A percentile compares a stretch with the other conserved stretches of the same genome.
Conservation (phyloP, 2,329 filamentous ascomycete genomes). For the Colletotrichum eleusines region DNA sequence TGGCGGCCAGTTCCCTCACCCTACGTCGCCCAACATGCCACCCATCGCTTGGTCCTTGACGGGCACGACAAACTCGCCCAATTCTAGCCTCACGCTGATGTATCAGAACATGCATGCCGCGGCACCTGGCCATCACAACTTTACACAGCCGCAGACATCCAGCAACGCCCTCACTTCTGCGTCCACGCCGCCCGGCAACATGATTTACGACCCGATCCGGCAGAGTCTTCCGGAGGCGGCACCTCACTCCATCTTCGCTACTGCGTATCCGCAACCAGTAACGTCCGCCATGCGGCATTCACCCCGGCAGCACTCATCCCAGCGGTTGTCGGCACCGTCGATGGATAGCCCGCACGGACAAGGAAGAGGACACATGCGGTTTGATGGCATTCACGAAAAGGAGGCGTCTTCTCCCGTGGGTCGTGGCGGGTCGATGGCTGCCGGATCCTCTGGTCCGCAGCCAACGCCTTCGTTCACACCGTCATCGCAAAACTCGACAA, state of each 20-base stretch:
- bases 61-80: constrained; percentile 87
- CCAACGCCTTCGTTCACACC: constrained; percentile 52
- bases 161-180: constrained; percentile 49
- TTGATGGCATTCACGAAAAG: constrained; percentile 48
- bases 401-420: constrained; percentile 50
- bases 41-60: constrained; percentile 88
- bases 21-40: constrained; percentile 63
- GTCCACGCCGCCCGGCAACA: constrained; percentile 66
- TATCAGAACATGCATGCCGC: constrained; percentile 70
- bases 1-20: constrained; percentile 56
- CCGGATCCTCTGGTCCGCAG: constrained; percentile 41
- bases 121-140: constrained; percentile 34
- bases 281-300: constrained; percentile 62
- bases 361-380: constrained; percentile 45
- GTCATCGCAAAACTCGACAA: constrained; percentile 56
- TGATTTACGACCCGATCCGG: constrained; percentile 71
- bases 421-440: constrained; percentile 45
- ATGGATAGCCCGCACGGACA: constrained; percentile 31
- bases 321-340: constrained; percentile 44
- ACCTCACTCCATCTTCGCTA: constrained; percentile 59
- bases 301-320: constrained; percentile 48
- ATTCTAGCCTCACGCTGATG: constrained; percentile 84
- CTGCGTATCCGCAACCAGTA: constrained; percentile 62
- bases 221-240: constrained; percentile 63
- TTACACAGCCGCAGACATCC: constrained; percentile 31